Evolutionary conservation across 2,329 filamentous ascomycete species (phyloP).

Genomic region (Neoascochyta sp.): DNA sequence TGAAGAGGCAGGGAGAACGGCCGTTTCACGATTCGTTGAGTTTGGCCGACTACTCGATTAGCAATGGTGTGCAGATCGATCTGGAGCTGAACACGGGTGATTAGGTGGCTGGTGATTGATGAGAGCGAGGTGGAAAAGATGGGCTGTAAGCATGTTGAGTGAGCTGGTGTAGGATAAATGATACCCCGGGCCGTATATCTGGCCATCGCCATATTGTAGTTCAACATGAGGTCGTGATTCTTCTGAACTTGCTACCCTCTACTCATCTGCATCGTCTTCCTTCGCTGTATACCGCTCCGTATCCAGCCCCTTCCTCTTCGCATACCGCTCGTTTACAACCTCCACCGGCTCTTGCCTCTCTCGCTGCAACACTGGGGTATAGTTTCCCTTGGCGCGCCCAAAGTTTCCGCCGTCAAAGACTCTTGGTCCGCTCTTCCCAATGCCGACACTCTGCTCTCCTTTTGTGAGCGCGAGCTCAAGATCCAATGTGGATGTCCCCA

Average conservation of each 20-base stretch:
- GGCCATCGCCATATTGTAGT: too few relatives aligned
- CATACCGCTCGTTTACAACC: conserved; percentile 60
- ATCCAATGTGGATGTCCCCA: conserved; percentile 34
- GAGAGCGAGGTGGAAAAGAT: too few relatives aligned
- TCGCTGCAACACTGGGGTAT: conserved; percentile 55
- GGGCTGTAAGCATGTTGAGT: too few relatives aligned
- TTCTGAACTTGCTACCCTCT: too few relatives aligned
- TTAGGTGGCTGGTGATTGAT: conserved; percentile 9
- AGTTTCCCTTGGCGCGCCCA: conserved; percentile 54
- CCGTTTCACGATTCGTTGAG: conserved; percentile 91
- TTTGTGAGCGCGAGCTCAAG: conserved; percentile 5
- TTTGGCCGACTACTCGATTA: conserved; percentile 89
- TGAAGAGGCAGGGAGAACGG: conserved; percentile 86
- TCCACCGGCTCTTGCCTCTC: conserved; percentile 56
- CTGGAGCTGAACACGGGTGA: conserved; percentile 41
- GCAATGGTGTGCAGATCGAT: conserved; percentile 71
- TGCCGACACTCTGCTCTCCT: conserved; percentile 10
- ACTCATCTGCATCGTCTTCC: conserved; percentile 34
- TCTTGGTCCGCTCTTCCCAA: conserved; percentile 43
- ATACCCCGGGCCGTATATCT: too few relatives aligned
- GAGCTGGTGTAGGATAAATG: not conserved
- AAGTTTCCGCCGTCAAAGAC: conserved; percentile 58
- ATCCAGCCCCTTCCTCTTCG: conserved; percentile 48
- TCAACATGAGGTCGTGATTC: too few relatives aligned
- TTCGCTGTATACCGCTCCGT: conserved; percentile 6